Evolutionary conservation across 371 early-diverging fungal species (phyloP), one percentile per base, ranked within the genome.

Genomic region (Neoconidiobolus thromboides): DNA sequence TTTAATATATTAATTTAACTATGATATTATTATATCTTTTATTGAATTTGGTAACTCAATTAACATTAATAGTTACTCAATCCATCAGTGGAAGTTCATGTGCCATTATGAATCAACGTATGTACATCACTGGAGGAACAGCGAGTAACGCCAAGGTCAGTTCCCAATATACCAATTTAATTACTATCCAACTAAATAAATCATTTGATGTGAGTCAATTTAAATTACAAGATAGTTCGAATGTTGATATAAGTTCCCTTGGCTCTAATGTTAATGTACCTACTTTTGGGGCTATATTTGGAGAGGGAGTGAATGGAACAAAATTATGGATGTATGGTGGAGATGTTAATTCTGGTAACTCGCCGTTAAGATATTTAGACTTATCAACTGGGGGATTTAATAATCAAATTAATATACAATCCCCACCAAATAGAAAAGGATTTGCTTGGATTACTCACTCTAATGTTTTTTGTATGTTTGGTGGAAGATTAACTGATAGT

Each of bases 101-200:
- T 46, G 47, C 47, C 47, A 46, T 46, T 46, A n/a, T 46, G 47
- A 46, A 46, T n/a, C 7, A n/a, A 46, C 7, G n/a, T n/a, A 46
- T 46, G 47, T 46, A 46, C 47, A 46, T 46, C 47, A 71, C 61
- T 1, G 52, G 52, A 15, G 37, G 38, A 40, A 26, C 14, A 40
- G 41, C 12, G 38, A 26, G 26, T 26, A 36, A 55, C n/a, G 41
- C 37, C 55, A 40, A 46, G 47, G 10, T n/a, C 7, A 10, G 10
- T n/a, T 26, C 26, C 26, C 26, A 26, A 26, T 26, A 26, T 26
- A 46, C 47, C 47, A 46, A 46, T 7, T n/a, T 46, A n/a, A 46
- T 46, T 46, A 46, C 7, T n/a, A 46, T 46, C n/a, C 10, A 46
- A 7, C n/a, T 46, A n/a, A 46, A 7, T 7, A n/a, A 10, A n/a